Conservation (phyloP, 768 basidiomycete genomes). For the Coprinopsis marcescibilis region DNA sequence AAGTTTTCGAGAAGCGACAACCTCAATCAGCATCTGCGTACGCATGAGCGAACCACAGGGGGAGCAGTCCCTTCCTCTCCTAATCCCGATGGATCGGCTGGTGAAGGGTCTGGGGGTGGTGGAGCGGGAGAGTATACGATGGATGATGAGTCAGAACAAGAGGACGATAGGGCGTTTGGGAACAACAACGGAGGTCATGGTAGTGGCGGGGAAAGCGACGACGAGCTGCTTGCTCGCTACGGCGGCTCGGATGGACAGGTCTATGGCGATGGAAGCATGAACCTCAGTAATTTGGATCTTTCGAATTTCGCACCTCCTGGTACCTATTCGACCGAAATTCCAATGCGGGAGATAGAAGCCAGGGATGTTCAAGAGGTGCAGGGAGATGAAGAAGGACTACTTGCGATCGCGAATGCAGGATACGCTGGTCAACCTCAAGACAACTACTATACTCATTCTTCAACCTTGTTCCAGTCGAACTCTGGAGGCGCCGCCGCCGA, state of each 20-base stretch:
- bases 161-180: slow-evolving; percentile 13
- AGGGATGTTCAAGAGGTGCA: slow-evolving; percentile 46
- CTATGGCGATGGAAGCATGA: too few species aligned
- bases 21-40: slow-evolving; percentile 79
- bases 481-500: slow-evolving; percentile 21
- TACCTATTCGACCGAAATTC: slow-evolving; percentile 35
- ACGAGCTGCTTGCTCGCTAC: slow-evolving; percentile 11
- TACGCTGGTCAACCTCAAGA: background rate
- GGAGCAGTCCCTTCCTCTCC: slow-evolving; percentile 15
- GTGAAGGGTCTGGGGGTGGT: slow-evolving; percentile 4
- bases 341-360: slow-evolving; percentile 59
- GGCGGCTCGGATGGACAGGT: background rate
- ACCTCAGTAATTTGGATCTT: too few species aligned
- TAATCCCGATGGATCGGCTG: slow-evolving; percentile 21
- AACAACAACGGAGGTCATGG: slow-evolving; percentile 16
- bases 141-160: slow-evolving; percentile 11
- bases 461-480: slow-evolving; percentile 16
- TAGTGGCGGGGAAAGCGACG: slow-evolving; percentile 21
- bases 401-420: slow-evolving; percentile 25
- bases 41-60: slow-evolving; percentile 51
- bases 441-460: slow-evolving; percentile 10
- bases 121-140: slow-evolving; percentile 14
- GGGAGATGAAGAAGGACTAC: slow-evolving; percentile 53
- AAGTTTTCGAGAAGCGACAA: slow-evolving; percentile 88
- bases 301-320: slow-evolving; percentile 17